phyloP scores from a whole-genome alignment of 202 grass and related monocot genomes.

The Elaeis oleifera region DNA sequence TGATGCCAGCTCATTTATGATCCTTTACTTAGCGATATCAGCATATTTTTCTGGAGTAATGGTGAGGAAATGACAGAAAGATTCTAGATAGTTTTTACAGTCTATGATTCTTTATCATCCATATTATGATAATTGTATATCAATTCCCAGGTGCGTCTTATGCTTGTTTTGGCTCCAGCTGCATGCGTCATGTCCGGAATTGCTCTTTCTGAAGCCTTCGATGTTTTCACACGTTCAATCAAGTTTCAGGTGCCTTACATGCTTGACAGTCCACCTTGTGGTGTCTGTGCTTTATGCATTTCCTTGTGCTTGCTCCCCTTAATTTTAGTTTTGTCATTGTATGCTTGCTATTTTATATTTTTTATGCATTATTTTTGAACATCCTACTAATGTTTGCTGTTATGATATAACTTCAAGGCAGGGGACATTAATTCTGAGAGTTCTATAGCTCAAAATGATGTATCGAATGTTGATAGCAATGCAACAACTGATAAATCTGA shows the following conservation, averaged over 20 bases:
- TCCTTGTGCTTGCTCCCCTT: conserved; percentile 7
- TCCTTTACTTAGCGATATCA: conserved; percentile 93
- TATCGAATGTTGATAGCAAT: conserved; percentile 36
- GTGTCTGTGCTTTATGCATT: conserved; percentile 31
- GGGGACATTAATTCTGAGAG: conserved; percentile 39
- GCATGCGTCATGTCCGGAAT: conserved; percentile 96
- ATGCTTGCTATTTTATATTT: background rate
- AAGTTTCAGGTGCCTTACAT: conserved; percentile 76
- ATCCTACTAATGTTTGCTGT: conserved; percentile 5
- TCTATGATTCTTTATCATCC: conserved; percentile 9
- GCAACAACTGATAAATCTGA: conserved; percentile 42
- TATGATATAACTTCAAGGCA: conserved; percentile 42
- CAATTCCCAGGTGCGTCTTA: conserved; percentile 78
- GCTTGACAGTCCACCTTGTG: conserved; percentile 37
- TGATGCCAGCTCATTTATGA: conserved; percentile 90
- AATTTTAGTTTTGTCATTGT: background rate
- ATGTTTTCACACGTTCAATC: conserved; percentile 73
- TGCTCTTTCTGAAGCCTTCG: conserved; percentile 80
- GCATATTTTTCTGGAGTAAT: conserved; percentile 99
- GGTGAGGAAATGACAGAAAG: conserved; percentile 41
- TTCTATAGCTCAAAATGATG: conserved; percentile 31
- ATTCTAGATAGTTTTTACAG: background rate
- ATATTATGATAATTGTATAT: conserved; percentile 9
- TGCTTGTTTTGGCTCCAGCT: conserved; percentile 99
- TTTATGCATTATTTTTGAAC: background rate